These are phyloP conservation scores for Brettanomyces anomalus DNA, from an alignment of 805 yeast genomes.

Conservation along the genomic window DNA sequence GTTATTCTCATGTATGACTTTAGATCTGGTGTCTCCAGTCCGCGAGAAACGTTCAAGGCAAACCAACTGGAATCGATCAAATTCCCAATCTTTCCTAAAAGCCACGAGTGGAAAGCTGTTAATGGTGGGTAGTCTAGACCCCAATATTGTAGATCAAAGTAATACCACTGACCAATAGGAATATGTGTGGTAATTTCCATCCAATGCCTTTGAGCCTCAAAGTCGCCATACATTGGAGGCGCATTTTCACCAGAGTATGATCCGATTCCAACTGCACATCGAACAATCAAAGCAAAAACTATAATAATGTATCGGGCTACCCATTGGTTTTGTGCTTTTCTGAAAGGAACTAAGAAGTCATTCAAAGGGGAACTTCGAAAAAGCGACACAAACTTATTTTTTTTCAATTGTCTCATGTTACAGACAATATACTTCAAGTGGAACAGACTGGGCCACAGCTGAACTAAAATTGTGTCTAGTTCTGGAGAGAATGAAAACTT, in stretches of 20 bases:
- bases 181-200: conserved; percentile 78
- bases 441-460: not conserved
- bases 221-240: conserved; percentile 88
- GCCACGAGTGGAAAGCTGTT: conserved; percentile 87
- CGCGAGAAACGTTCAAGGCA: conserved; percentile 61
- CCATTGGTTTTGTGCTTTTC: conserved; percentile 84
- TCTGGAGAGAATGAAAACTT: too few relatives aligned
- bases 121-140: conserved; percentile 96
- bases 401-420: not conserved
- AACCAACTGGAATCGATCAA: conserved; percentile 68
- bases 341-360: conserved; percentile 71
- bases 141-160: conserved; percentile 86
- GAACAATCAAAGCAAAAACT: conserved; percentile 61
- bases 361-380: conserved; percentile 53
- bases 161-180: conserved; percentile 78
- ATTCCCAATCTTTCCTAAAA: conserved; percentile 66
- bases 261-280: conserved; percentile 85
- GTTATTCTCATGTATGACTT: conserved; percentile 83
- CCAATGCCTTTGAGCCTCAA: conserved; percentile 99
- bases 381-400: conserved; percentile 21
- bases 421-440: not conserved
- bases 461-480: not conserved
- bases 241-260: conserved; percentile 65
- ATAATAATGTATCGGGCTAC: conserved; percentile 72
- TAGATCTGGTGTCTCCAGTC: conserved; percentile 55